Conservation (phyloP, 1,284 basidiomycete genomes). For the Rhodotorula sp. region DNA sequence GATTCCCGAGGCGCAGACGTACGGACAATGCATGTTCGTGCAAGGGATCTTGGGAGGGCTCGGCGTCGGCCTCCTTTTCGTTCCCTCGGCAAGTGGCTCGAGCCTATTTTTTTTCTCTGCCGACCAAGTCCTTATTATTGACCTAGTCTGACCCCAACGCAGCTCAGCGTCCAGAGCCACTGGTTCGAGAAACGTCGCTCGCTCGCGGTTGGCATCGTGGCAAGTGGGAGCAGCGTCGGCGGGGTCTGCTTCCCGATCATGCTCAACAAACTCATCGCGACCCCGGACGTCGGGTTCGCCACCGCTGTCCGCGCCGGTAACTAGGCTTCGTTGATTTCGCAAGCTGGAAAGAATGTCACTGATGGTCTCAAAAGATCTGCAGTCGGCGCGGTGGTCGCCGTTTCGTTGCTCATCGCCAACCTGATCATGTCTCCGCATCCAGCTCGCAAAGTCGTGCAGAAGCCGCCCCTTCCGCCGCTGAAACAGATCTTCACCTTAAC, state of each 20-base stretch:
- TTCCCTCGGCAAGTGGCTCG: slow-evolving; percentile 6
- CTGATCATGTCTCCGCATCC: slow-evolving; percentile 25
- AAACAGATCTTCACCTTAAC: slow-evolving; percentile 14
- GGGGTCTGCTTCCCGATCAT: slow-evolving; percentile 30
- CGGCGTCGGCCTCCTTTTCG: slow-evolving; percentile 28
- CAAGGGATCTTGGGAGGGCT: slow-evolving; percentile 29
- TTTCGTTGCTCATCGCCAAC: slow-evolving; percentile 23
- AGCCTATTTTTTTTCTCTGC: neutral
- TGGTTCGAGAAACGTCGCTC: slow-evolving; percentile 15
- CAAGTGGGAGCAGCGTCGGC: slow-evolving; percentile 16
- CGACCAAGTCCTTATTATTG: neutral
- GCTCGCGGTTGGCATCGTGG: slow-evolving; percentile 25
- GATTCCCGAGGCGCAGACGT: slow-evolving; percentile 17
- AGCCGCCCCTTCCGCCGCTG: slow-evolving; percentile 19
- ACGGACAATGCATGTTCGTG: slow-evolving; percentile 18
- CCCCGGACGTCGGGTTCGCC: slow-evolving; percentile 14
- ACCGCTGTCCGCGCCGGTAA: slow-evolving; percentile 16
- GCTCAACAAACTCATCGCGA: slow-evolving; percentile 28
- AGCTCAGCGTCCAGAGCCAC: slow-evolving; percentile 17
- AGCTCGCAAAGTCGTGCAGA: slow-evolving; percentile 2
- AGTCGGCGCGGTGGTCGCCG: slow-evolving; percentile 26
- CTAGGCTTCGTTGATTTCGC: neutral
- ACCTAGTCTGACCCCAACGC: neutral
- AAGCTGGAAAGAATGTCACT: no score
- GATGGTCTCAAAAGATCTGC: neutral